Evolutionary conservation across 306 rosid species (phyloP).

Genomic region (Lathyrus oleraceus): DNA sequence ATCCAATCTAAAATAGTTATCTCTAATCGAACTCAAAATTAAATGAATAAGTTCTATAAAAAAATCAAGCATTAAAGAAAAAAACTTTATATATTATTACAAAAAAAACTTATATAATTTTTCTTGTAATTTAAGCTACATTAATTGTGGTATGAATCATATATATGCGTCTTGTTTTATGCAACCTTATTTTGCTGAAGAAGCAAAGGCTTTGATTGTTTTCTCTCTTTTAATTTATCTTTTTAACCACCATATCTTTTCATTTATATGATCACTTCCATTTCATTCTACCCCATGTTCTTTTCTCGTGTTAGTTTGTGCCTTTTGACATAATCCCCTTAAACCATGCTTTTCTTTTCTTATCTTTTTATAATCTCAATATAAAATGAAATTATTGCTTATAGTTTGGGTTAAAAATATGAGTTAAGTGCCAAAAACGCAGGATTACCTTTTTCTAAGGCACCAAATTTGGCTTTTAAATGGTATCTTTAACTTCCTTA

Average conservation of each 20-base stretch:
- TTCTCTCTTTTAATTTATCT: conserved; percentile 33
- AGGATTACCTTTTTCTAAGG: conserved; percentile 55
- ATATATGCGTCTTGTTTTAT: conserved; percentile 14
- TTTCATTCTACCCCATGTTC: conserved; percentile 28
- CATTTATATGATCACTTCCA: conserved; percentile 38
- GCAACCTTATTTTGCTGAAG: conserved; percentile 53
- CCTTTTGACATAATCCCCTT: conserved; percentile 34
- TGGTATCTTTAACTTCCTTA: conserved; percentile 42
- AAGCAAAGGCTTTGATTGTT: conserved; percentile 49
- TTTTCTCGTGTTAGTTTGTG: conserved; percentile 38
- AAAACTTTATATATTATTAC: background rate
- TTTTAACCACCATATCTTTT: conserved; percentile 37
- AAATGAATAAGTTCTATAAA: too few relatives aligned
- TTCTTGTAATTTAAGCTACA: conserved; percentile 19
- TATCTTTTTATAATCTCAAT: background rate
- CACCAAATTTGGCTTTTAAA: conserved; percentile 59
- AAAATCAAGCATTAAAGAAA: background rate
- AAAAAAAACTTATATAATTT: background rate
- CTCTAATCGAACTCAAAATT: too few relatives aligned
- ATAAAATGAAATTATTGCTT: background rate
- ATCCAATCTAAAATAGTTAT: too few relatives aligned
- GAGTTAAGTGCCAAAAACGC: conserved; percentile 64
- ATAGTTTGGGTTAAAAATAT: background rate
- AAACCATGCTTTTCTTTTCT: conserved; percentile 7
- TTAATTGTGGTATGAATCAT: conserved; percentile 36